Evolutionary conservation across 176 grass and related monocot species (phyloP).

Genomic region (Cenchrus americanus): DNA sequence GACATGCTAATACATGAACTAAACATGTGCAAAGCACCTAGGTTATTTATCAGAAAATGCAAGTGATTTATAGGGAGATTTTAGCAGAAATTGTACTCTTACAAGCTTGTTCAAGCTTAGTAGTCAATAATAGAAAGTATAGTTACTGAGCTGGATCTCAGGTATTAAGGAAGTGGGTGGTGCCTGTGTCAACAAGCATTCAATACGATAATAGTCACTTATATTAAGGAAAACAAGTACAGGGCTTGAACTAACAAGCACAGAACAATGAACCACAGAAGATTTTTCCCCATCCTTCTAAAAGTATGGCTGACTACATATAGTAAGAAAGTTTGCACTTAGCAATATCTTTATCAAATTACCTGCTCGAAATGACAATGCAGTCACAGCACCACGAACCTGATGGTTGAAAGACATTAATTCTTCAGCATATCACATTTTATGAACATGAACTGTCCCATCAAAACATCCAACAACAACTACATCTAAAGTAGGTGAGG

Average conservation of each 20-base stretch:
- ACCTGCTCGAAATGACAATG: conserved; percentile 98
- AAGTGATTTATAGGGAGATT: neutral
- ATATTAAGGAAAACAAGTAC: too few species aligned
- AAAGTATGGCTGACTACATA: conserved; percentile 9
- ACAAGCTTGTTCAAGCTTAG: too few species aligned
- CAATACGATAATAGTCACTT: too few species aligned
- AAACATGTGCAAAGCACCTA: neutral
- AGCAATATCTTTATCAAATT: conserved; percentile 24
- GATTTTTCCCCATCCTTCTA: conserved; percentile 14
- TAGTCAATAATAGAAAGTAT: neutral
- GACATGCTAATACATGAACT: neutral
- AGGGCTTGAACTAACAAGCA: too few species aligned
- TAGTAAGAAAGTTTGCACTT: neutral
- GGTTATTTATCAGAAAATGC: neutral
- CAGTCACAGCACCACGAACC: conserved; percentile 85
- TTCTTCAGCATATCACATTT: conserved; percentile 77
- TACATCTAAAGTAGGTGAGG: conserved; percentile 90
- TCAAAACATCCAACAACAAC: conserved; percentile 83
- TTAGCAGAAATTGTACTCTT: neutral
- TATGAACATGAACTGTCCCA: conserved; percentile 90
- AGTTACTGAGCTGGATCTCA: conserved; percentile 3
- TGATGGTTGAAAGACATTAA: conserved; percentile 89
- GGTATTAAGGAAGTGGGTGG: conserved; percentile 17
- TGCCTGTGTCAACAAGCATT: too few species aligned
- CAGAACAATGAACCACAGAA: neutral